Percentiles rank a stretch among this genome's conserved stretches.
Conservation (phyloP, 2,329 filamentous ascomycete species). For the Penicillium sp. region DNA sequence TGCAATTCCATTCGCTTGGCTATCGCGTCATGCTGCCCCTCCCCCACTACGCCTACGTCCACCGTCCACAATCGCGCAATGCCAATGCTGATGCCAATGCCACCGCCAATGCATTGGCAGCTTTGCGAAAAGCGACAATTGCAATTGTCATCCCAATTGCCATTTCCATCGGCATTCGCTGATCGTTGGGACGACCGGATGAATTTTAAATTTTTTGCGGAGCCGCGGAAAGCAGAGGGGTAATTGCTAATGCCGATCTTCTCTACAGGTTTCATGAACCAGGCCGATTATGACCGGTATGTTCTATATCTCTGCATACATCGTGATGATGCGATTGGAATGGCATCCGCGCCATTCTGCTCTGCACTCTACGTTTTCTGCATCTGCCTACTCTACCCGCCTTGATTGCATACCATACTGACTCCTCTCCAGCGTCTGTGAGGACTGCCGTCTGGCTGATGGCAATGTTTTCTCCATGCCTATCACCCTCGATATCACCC, state of each 20-base stretch:
- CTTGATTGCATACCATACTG: not conserved
- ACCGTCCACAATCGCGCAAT: not conserved
- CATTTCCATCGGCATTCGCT: not conserved
- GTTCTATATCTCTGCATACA: conserved; percentile 32
- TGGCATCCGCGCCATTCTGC: not conserved
- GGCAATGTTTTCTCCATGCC: conserved; percentile 96
- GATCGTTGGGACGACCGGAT: not conserved
- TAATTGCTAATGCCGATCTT: conserved; percentile 26
- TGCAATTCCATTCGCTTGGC: conserved; percentile 6
- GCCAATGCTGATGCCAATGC: not conserved
- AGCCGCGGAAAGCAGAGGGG: conserved; percentile 16
- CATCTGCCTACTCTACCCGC: too few relatives aligned
- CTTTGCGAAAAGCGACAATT: not conserved
- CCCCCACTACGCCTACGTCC: not conserved
- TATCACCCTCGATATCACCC: conserved; percentile 85
- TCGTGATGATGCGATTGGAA: conserved; percentile 12
- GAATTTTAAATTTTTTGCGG: conserved; percentile 6
- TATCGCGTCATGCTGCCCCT: conserved; percentile 6
- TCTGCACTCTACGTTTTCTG: too few relatives aligned
- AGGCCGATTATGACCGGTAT: conserved; percentile 95
- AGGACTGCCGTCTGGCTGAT: conserved; percentile 81
- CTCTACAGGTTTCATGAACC: conserved; percentile 87
- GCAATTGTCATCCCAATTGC: not conserved
- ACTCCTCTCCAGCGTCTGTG: conserved; percentile 70
- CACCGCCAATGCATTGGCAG: not conserved